Conservation (phyloP, 306 rosid genomes). For the Acacia crassicarpa region DNA sequence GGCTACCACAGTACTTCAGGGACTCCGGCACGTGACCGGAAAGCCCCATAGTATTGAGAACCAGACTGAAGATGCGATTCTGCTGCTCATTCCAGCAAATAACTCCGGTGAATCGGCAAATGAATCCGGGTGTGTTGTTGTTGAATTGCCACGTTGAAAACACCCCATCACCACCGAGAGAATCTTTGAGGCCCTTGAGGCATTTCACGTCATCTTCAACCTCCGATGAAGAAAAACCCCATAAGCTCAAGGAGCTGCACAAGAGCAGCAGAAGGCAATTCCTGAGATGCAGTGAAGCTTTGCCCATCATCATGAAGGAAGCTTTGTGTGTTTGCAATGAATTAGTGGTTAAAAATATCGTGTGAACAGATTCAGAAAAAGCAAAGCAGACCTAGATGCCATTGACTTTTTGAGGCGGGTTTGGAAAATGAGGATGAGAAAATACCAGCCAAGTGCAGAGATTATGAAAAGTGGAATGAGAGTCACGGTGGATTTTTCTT, state of each 20-base stretch:
- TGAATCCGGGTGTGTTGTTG: constrained; percentile 60
- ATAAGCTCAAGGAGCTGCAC: constrained; percentile 8
- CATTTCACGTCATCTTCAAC: constrained; percentile 66
- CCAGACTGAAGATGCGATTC: constrained; percentile 59
- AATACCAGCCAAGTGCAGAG: neutral
- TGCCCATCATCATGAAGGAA: constrained; percentile 1
- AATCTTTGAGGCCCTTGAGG: constrained; percentile 45
- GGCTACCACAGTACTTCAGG: constrained; percentile 59
- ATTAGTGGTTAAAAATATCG: neutral
- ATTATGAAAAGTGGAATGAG: neutral
- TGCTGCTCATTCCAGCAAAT: constrained; percentile 75
- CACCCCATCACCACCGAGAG: constrained; percentile 18
- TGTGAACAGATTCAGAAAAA: neutral
- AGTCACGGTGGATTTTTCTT: neutral
- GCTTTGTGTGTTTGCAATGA: constrained; percentile 31
- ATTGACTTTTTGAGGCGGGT: neutral
- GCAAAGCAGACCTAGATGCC: neutral
- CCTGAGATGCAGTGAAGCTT: constrained; percentile 11
- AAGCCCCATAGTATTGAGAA: constrained; percentile 48
- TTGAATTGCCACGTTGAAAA: constrained; percentile 60
- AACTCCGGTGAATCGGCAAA: constrained; percentile 69
- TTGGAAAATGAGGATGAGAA: neutral
- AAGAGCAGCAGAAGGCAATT: neutral
- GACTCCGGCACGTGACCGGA: constrained; percentile 60
- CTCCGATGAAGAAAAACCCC: constrained; percentile 25